phyloP scores from a whole-genome alignment of 768 basidiomycete genomes.

The Leccinum boreale region DNA sequence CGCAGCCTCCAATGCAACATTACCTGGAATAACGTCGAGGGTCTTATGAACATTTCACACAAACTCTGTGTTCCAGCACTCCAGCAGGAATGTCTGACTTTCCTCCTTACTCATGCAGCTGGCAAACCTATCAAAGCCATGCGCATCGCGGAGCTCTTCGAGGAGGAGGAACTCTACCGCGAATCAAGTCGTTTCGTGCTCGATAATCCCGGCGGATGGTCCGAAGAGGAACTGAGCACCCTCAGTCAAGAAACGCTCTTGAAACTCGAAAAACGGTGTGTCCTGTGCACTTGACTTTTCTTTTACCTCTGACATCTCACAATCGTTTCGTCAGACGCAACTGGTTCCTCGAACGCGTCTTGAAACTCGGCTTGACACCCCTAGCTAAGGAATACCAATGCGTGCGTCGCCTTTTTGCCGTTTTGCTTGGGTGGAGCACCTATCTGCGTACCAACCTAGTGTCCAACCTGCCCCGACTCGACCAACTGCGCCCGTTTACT shows the following conservation, averaged over 20 bases:
- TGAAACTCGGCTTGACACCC: slow-evolving; percentile 84
- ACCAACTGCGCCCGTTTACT: slow-evolving; percentile 73
- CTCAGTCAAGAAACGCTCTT: slow-evolving; percentile 79
- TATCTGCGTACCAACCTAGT: slow-evolving; percentile 42
- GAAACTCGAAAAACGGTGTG: slow-evolving; percentile 83
- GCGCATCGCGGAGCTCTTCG: slow-evolving; percentile 87
- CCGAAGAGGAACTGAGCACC: slow-evolving; percentile 75
- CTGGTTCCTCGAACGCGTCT: slow-evolving; percentile 93
- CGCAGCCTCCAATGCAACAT: slow-evolving; percentile 86
- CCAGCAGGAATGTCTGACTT: slow-evolving; percentile 78
- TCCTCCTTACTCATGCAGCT: slow-evolving; percentile 89
- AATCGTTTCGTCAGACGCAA: slow-evolving; percentile 56
- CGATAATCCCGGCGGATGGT: slow-evolving; percentile 87
- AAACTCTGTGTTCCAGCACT: slow-evolving; percentile 83
- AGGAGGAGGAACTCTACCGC: slow-evolving; percentile 85
- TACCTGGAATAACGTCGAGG: slow-evolving; percentile 93
- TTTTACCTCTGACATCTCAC: background rate
- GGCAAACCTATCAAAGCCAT: slow-evolving; percentile 91
- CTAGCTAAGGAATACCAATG: slow-evolving; percentile 96
- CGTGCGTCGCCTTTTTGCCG: slow-evolving; percentile 41
- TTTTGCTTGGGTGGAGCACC: background rate
- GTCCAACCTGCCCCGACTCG: slow-evolving; percentile 80
- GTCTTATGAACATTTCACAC: slow-evolving; percentile 85
- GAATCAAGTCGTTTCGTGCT: slow-evolving; percentile 91
- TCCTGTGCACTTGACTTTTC: background rate